Evolutionary conservation across 257 asterid species (phyloP).

Genomic region (Anisodus acutangulus): DNA sequence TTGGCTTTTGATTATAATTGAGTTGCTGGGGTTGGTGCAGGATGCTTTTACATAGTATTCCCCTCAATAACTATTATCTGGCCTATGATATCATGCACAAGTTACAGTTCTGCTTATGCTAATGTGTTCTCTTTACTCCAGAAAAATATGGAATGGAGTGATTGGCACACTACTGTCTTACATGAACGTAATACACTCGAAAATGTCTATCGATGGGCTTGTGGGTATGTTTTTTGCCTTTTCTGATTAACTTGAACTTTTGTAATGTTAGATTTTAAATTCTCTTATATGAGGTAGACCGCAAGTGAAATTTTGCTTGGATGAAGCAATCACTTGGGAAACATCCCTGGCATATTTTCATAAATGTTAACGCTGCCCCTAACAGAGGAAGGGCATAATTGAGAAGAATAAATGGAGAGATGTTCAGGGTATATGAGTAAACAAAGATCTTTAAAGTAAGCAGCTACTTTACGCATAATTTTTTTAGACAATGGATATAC

Average conservation of each 20-base stretch:
- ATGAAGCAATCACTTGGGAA: constrained; percentile 1
- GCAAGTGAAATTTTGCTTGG: neutral
- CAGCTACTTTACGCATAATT: neutral
- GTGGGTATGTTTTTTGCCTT: constrained; percentile 66
- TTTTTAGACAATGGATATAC: neutral
- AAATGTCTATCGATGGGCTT: constrained; percentile 65
- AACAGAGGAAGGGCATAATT: neutral
- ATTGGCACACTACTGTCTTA: constrained; percentile 61
- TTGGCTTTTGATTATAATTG: constrained; percentile 22
- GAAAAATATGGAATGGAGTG: constrained; percentile 82
- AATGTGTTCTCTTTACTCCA: constrained; percentile 37
- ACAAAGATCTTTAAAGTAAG: constrained; percentile 9
- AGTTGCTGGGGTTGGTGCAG: constrained; percentile 11
- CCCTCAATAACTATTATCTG: neutral
- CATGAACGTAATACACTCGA: constrained; percentile 76
- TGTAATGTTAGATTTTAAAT: neutral
- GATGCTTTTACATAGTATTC: constrained; percentile 2
- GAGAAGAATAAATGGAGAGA: constrained; percentile 8
- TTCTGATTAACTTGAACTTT: constrained; percentile 2
- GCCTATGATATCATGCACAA: constrained; percentile 14
- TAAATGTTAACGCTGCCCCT: neutral
- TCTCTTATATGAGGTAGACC: neutral
- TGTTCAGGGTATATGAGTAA: constrained; percentile 12
- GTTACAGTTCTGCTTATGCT: neutral
- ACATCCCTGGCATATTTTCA: constrained; percentile 10